Conservation (phyloP, 768 basidiomycete species). For the Mycena rebaudengoi region DNA sequence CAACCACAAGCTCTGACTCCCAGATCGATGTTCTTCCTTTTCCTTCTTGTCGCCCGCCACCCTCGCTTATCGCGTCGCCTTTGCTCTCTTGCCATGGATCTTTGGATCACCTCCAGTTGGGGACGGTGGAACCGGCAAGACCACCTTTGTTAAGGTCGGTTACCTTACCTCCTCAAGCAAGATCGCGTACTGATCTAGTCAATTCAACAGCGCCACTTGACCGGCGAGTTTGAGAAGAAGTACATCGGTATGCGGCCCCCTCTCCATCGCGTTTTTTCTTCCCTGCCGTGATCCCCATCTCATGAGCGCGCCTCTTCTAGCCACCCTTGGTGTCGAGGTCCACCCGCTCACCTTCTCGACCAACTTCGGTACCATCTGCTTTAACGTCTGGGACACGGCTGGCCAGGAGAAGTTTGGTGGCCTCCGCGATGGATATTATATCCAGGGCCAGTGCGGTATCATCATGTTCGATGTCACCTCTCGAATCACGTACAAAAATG, state of each 20-base stretch:
- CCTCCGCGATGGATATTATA: slow-evolving; percentile 95
- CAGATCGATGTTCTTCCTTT: slow-evolving; percentile 61
- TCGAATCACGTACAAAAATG: slow-evolving; percentile 99
- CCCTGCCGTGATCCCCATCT: slow-evolving; percentile 29
- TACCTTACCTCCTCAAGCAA: slow-evolving; percentile 25
- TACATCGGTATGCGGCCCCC: slow-evolving; percentile 83
- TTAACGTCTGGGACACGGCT: slow-evolving; percentile 99
- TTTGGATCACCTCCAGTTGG: slow-evolving; percentile 67
- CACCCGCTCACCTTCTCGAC: slow-evolving; percentile 96
- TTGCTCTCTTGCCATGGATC: slow-evolving; percentile 27
- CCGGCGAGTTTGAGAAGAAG: slow-evolving; percentile 99
- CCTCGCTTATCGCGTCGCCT: slow-evolving; percentile 26
- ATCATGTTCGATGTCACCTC: slow-evolving; percentile 99
- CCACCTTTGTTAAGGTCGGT: slow-evolving; percentile 95
- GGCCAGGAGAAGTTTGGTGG: slow-evolving; percentile 99
- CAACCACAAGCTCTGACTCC: slow-evolving; percentile 33
- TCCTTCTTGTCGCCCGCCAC: slow-evolving; percentile 26
- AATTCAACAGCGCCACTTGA: slow-evolving; percentile 86
- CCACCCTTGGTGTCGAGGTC: slow-evolving; percentile 99
- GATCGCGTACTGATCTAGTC: slow-evolving; percentile 68
- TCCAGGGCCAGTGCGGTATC: slow-evolving; percentile 99
- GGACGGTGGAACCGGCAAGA: slow-evolving; percentile 97
- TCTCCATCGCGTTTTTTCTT: slow-evolving; percentile 19
- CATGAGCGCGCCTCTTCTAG: slow-evolving; percentile 51
- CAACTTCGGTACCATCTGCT: slow-evolving; percentile 98